A percentile compares a stretch with the other conserved stretches of the same genome.
Evolutionary conservation across 495 filamentous ascomycete species (phyloP).

Genomic region (Penicillium dipodomyicola): DNA sequence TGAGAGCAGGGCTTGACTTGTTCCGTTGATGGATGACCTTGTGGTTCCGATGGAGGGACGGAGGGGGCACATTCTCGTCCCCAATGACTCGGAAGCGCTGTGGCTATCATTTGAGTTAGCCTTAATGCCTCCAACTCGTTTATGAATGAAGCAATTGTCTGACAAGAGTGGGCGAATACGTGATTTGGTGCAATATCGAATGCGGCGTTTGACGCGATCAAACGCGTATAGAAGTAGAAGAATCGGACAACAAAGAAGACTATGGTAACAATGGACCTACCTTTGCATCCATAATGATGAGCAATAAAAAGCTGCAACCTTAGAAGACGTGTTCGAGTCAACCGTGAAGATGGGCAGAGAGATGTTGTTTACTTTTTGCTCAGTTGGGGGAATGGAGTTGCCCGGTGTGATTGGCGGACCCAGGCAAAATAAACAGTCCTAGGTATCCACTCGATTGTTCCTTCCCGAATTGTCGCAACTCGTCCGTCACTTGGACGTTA

Average conservation of each 20-base stretch:
- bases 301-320: not conserved
- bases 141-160: not conserved
- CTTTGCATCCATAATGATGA: conserved; percentile 43
- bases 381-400: conserved; percentile 20
- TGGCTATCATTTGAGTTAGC: conserved; percentile 54
- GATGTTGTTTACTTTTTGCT: conserved; percentile 41
- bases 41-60: conserved; percentile 44
- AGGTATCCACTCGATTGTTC: conserved; percentile 5
- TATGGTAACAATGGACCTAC: conserved; percentile 26
- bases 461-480: not conserved
- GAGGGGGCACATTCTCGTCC: conserved; percentile 69
- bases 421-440: conserved; percentile 32
- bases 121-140: not conserved
- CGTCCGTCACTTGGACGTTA: not conserved
- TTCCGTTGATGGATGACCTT: conserved; percentile 73
- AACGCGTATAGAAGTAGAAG: conserved; percentile 2
- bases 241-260: not conserved
- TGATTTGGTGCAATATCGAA: not conserved
- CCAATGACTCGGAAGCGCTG: conserved; percentile 66
- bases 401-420: conserved; percentile 19
- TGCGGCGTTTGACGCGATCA: not conserved
- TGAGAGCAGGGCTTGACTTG: conserved; percentile 74
- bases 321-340: conserved; percentile 5
- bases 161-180: not conserved
- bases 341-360: conserved; percentile 8